Conservation (phyloP, 495 filamentous ascomycete genomes). For the Hyaloscypha hepaticicola region DNA sequence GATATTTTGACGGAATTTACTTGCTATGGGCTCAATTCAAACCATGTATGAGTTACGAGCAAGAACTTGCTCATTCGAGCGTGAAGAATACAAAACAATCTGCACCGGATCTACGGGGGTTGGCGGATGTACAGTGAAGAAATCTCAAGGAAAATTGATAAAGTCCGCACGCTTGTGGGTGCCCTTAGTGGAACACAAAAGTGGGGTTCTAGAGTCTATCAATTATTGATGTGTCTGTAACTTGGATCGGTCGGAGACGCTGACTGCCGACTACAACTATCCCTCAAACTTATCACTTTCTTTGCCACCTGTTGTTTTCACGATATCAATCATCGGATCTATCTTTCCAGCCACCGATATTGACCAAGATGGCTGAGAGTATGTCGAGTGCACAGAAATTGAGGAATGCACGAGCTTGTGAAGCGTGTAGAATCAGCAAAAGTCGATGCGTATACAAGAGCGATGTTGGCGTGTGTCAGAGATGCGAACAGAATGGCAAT, state of each 20-base stretch:
- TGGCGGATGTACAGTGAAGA: not conserved
- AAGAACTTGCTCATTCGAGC: no score
- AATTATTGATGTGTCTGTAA: not conserved
- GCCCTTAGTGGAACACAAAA: not conserved
- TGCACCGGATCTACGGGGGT: no score
- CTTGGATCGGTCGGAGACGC: not conserved
- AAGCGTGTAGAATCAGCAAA: constrained; percentile 28
- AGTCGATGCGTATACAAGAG: constrained; percentile 27
- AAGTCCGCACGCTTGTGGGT: not conserved
- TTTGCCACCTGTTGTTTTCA: not conserved
- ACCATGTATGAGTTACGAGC: no score
- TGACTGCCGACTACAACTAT: not conserved
- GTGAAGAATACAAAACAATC: no score
- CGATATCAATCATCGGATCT: not conserved
- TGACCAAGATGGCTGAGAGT: not conserved
- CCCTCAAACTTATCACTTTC: not conserved
- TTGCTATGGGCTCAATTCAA: no score
- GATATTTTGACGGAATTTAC: no score
- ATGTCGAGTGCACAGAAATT: not conserved
- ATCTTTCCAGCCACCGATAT: not conserved
- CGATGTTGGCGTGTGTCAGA: constrained; percentile 22
- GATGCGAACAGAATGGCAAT: constrained; percentile 23
- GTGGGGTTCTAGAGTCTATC: not conserved
- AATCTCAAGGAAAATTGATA: not conserved
- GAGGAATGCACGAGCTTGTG: constrained; percentile 31